Percentiles rank a stretch among this genome's conserved stretches.
Evolutionary conservation across 768 basidiomycete species (phyloP).

Genomic region (Rhodotorula taiwanensis): DNA sequence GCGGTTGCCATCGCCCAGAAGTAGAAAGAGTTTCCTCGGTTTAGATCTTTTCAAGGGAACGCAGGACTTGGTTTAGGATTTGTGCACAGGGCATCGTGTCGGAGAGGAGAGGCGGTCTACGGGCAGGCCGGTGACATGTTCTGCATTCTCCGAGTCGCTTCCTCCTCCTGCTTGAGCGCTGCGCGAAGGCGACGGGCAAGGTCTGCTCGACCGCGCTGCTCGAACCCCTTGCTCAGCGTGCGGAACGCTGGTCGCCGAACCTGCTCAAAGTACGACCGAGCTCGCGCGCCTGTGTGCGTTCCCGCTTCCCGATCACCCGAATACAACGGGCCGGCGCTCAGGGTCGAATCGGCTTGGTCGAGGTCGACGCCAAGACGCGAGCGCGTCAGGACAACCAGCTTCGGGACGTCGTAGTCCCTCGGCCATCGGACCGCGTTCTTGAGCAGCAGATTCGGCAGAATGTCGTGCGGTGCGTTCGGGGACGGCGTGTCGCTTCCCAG

Average conservation of each 20-base stretch:
- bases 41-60: too few species aligned
- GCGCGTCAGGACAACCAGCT: constrained; percentile 1
- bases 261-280: background rate
- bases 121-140: too few species aligned
- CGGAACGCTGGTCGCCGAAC: background rate
- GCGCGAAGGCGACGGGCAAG: background rate
- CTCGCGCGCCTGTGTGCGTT: background rate
- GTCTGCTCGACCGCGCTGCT: background rate
- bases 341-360: background rate
- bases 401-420: background rate
- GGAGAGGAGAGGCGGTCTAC: too few species aligned
- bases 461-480: background rate
- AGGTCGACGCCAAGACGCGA: constrained; percentile 19
- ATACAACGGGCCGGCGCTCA: background rate
- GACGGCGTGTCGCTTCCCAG: background rate
- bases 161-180: background rate
- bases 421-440: constrained; percentile 2
- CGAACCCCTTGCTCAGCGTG: constrained; percentile 3
- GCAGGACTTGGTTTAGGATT: too few species aligned
- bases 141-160: too few species aligned
- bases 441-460: constrained; percentile 6
- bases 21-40: background rate
- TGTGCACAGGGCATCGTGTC: too few species aligned
- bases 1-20: constrained; percentile 5
- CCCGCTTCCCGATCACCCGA: background rate